Base-by-base conservation (phyloP, 2,329 filamentous ascomycete genomes). In the Fusarium torulosum region DNA sequence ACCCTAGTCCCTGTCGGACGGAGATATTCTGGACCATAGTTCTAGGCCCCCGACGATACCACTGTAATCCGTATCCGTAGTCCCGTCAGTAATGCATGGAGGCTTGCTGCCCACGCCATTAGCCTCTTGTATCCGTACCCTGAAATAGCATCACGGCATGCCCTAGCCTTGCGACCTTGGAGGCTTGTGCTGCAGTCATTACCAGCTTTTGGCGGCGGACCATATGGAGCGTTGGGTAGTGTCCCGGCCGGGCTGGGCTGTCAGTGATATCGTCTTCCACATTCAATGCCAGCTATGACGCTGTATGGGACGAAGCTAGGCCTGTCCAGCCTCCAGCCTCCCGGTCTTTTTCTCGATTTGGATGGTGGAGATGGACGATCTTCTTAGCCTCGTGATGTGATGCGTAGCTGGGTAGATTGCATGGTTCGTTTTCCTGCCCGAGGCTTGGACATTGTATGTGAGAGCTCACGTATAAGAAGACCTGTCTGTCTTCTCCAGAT, bases 391-490 rank as follows among this genome's bases (percentile, higher is more conserved):
- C 63, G 54, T 62, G 52, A 68, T 65, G 58, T 49, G 31, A 29
- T 25, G 25, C 25, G 25, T 25, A 25, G 25, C 25, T 41, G 51
- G 55, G 44, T 54, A 66, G 57, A 45, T 62, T 43, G 40, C 63
- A 63, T 63, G 59, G 65, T 40, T 59, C 58, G 59, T 67, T 69
- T 50, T 55, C 23, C 14, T 41, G 40, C 20, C 25, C 54, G 53
- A 51, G 57, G 47, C 23, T 52, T 51, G 23, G 53, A 71, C 40
- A 53, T 52, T 46, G 38, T 40, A 59, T 49, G 15, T 21, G 37
- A 41, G 27, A 41, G 25, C 14, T 55, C 53, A 56, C 46, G 60
- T 72, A 72, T 72, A 72, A 72, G 70, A 68, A 67, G 60, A 56
- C 25, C 43, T 54, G 20, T 42, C 38, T 25, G 40, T 54, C 66